Percentiles rank a stretch among this genome's conserved stretches.
phyloP scores from a whole-genome alignment of 2,329 filamentous ascomycete genomes.

The Dryadomyces sulphureus region DNA sequence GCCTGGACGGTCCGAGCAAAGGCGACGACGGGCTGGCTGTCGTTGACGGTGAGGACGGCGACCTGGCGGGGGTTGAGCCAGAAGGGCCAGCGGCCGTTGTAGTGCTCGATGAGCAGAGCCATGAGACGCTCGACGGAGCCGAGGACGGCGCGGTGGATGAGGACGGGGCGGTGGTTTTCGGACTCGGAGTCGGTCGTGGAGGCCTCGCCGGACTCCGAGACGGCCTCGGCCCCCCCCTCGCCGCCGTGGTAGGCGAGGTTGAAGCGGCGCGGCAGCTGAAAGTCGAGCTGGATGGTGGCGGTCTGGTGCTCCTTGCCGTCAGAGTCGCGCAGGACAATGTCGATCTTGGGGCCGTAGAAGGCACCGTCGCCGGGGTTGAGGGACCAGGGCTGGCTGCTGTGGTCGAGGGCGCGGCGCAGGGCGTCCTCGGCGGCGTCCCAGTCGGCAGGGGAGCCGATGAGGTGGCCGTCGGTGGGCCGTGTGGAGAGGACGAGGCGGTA shows the following conservation, averaged over 20 bases:
- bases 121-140: slow-evolving; percentile 76
- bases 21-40: slow-evolving; percentile 35
- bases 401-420: slow-evolving; percentile 46
- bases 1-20: slow-evolving; percentile 33
- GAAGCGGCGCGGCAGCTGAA: slow-evolving; percentile 76
- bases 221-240: slow-evolving; percentile 10
- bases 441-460: slow-evolving; percentile 57
- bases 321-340: slow-evolving; percentile 66
- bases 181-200: slow-evolving; percentile 17
- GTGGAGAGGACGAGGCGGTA: slow-evolving; percentile 71
- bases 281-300: slow-evolving; percentile 79
- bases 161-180: slow-evolving; percentile 49
- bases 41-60: slow-evolving; percentile 58
- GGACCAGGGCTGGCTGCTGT: slow-evolving; percentile 52
- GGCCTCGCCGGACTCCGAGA: slow-evolving; percentile 24
- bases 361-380: slow-evolving; percentile 72
- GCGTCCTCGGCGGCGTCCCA: slow-evolving; percentile 56
- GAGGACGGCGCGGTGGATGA: slow-evolving; percentile 74
- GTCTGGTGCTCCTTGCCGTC: slow-evolving; percentile 80
- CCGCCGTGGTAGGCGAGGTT: slow-evolving; percentile 53
- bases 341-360: slow-evolving; percentile 87
- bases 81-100: slow-evolving; percentile 69
- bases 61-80: slow-evolving; percentile 76
- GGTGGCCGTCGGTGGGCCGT: slow-evolving; percentile 52
- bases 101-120: slow-evolving; percentile 73